Base-by-base conservation (phyloP, 768 basidiomycete species). In the Pisolithus sp. region DNA sequence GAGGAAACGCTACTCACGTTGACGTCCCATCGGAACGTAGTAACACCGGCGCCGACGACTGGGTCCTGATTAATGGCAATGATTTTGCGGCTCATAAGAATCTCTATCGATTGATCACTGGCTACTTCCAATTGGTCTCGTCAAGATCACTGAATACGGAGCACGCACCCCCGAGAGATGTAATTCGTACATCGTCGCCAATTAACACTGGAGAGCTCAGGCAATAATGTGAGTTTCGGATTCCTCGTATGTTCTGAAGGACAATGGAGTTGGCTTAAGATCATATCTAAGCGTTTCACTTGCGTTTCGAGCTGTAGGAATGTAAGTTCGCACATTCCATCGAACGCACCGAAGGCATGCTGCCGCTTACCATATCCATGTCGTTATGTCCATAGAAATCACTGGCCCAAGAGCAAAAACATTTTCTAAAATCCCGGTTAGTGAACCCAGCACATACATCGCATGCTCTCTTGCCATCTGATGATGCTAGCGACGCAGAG, bases 341-440 rank as follows among this genome's bases (percentile, higher is more conserved):
- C 43, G 15, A n/a, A 26, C 23, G 8, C 4, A 6, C 49, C 31
- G 37, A 17, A 9, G 52, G 23, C 5, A 56, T 69, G 20, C 31
- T 54, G 38, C 18, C 3, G 60, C 66, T 55, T 20, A 83, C 83
- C 48, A 86, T 83, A 62, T 86, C 83, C 70, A 86, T 70, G 60
- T 86, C 84, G 53, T 83, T 83, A 53, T 77, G 78, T 15, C 82
- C 83, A 55, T 81, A 83, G 59, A 85, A 86, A 63, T 85, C 81
- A 7, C 78, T 76, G 3, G 81, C 77, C 70, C 73, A 78, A 0
- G 81, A 74, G 54, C 73, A 71, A 62, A 86, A 85, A 2, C 83
- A 85, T 55, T 83, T 85, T 51, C 82, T 86, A 17, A 37, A 37
- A 7, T 23, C 2, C 21, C 3, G 17, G n/a, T 53, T 10, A 54